These are phyloP conservation scores for Papilionanthe hybrid DNA, from an alignment of 116 monocot species.

Conservation along the genomic window DNA sequence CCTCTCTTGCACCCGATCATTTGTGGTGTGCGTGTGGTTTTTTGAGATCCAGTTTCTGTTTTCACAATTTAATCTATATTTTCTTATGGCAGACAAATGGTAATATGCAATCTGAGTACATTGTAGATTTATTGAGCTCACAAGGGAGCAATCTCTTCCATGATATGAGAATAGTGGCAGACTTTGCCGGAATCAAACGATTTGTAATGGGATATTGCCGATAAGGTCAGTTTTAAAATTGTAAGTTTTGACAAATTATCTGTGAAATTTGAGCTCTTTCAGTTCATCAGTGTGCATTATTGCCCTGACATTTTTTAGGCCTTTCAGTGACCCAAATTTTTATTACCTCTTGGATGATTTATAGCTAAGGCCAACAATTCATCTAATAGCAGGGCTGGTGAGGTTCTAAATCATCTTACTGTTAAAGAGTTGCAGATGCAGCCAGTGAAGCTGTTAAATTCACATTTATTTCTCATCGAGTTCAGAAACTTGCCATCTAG, in stretches of 20 bases:
- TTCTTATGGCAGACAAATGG: constrained; percentile 69
- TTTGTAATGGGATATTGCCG: constrained; percentile 62
- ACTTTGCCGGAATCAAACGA: constrained; percentile 69
- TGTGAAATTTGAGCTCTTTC: background rate
- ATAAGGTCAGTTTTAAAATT: constrained; percentile 11
- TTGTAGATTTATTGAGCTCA: constrained; percentile 43
- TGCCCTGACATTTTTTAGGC: no score
- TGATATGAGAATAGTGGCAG: constrained; percentile 38
- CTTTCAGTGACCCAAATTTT: background rate
- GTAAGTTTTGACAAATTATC: background rate
- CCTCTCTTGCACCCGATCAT: no score
- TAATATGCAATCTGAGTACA: constrained; percentile 56
- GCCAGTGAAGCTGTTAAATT: background rate
- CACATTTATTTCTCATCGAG: background rate
- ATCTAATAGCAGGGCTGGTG: background rate
- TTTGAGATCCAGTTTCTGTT: background rate
- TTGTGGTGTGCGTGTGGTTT: no score
- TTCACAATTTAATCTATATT: constrained; percentile 2
- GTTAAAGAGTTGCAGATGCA: background rate
- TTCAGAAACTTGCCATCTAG: background rate
- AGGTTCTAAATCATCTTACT: background rate
- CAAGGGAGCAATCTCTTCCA: constrained; percentile 41
- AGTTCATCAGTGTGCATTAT: background rate
- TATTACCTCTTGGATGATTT: background rate
- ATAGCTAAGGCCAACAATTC: background rate